Conservation (phyloP, 768 basidiomycete species). For the Podaxis sp. region DNA sequence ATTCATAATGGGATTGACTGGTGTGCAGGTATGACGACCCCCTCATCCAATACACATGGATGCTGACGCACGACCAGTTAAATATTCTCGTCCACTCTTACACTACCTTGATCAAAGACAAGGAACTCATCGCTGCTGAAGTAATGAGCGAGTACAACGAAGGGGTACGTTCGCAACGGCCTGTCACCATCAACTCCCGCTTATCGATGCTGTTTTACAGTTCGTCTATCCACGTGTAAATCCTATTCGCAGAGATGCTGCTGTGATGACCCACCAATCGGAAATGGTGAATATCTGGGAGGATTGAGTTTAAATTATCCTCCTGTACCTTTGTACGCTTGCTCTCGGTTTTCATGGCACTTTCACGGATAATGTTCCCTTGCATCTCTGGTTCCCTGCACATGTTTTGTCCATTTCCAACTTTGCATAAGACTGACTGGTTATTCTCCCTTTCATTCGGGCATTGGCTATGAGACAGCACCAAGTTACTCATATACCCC, state of each 20-base stretch:
- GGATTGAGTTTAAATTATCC: slow-evolving; percentile 18
- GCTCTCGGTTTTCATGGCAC: not conserved
- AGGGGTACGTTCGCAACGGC: slow-evolving; percentile 42
- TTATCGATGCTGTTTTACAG: slow-evolving; percentile 29
- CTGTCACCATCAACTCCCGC: not conserved
- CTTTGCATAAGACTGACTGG: not conserved
- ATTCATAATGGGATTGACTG: slow-evolving; percentile 61
- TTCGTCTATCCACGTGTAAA: slow-evolving; percentile 83
- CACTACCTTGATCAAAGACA: slow-evolving; percentile 67
- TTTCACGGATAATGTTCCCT: not conserved
- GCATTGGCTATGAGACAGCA: too few species aligned
- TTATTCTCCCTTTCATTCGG: not conserved
- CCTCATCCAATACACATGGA: not conserved
- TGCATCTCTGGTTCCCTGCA: not conserved
- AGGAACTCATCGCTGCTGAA: slow-evolving; percentile 68
- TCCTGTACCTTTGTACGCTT: not conserved
- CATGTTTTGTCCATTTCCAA: not conserved
- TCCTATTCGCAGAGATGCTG: slow-evolving; percentile 70
- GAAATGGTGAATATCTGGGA: slow-evolving; percentile 68
- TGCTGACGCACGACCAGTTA: slow-evolving; percentile 30
- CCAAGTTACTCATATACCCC: too few species aligned
- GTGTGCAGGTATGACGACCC: slow-evolving; percentile 52
- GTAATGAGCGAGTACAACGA: slow-evolving; percentile 83
- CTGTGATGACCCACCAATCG: slow-evolving; percentile 82
- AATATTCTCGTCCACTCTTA: slow-evolving; percentile 51